phyloP scores from a whole-genome alignment of 768 basidiomycete genomes.

The Daedaleopsis sinensis region DNA sequence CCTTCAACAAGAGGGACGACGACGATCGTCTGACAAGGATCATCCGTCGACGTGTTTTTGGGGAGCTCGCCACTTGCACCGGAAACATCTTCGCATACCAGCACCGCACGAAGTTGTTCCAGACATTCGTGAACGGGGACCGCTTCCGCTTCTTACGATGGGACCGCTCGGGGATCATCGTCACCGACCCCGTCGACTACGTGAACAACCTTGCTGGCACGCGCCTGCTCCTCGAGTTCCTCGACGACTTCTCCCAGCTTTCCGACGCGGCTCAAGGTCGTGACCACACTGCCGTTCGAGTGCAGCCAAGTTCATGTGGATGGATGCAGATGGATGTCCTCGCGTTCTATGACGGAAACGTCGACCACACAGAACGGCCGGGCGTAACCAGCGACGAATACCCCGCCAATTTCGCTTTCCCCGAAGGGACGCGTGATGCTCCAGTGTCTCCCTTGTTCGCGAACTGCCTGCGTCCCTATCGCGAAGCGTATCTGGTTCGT shows the following conservation, averaged over 20 bases:
- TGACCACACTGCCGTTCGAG: neutral
- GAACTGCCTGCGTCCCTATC: too few species aligned
- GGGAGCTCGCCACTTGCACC: neutral
- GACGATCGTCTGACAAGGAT: too few species aligned
- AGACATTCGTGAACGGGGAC: neutral
- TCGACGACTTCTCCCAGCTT: neutral
- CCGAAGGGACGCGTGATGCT: too few species aligned
- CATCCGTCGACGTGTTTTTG: neutral
- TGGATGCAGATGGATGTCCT: neutral
- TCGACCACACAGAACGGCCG: neutral
- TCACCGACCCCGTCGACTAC: neutral
- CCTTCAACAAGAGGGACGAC: too few species aligned
- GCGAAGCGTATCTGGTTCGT: too few species aligned
- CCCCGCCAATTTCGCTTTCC: too few species aligned
- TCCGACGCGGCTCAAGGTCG: neutral
- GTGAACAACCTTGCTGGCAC: neutral
- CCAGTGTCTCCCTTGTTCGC: too few species aligned
- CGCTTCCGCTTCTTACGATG: neutral
- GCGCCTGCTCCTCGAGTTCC: neutral
- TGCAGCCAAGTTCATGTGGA: neutral
- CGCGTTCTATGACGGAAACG: neutral
- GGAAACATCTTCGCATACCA: neutral
- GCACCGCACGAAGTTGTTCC: constrained; percentile 1
- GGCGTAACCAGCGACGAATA: too few species aligned
- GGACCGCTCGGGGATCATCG: constrained; percentile 1